These are phyloP conservation scores for Cladophialophora yegresii DNA, from an alignment of 2,329 filamentous ascomycete species.

Conservation along the genomic window DNA sequence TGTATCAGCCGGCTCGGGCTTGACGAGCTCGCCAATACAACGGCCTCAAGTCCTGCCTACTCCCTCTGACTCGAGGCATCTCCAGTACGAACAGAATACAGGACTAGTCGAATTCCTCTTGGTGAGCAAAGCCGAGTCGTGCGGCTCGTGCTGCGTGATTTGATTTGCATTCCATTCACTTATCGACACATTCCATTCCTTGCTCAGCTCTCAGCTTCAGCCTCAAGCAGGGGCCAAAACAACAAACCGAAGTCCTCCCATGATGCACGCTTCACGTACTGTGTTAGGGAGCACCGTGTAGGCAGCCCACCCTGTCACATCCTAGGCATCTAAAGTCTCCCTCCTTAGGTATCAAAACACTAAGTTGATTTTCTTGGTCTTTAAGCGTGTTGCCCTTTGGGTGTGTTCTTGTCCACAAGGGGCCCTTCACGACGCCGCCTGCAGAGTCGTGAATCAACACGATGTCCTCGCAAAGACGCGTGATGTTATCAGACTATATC, in stretches of 20 bases:
- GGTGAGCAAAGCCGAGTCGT: neutral
- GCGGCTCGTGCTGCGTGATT: neutral
- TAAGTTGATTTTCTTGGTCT: neutral
- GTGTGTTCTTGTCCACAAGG: neutral
- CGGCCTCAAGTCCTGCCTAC: neutral
- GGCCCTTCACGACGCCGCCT: neutral
- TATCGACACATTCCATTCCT: conserved; percentile 1
- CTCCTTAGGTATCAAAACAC: neutral
- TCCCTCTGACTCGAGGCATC: neutral
- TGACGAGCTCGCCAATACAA: neutral
- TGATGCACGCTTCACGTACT: neutral
- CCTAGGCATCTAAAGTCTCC: neutral
- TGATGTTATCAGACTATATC: neutral
- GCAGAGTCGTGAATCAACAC: neutral
- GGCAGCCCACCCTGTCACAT: neutral
- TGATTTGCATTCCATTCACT: neutral
- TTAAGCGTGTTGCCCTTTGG: neutral
- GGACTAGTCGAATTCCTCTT: neutral
- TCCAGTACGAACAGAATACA: neutral
- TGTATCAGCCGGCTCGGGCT: neutral
- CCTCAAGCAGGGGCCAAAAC: conserved; percentile 9
- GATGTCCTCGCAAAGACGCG: neutral
- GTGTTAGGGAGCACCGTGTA: neutral
- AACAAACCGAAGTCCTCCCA: neutral
- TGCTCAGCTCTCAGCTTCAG: conserved; percentile 10